Evolutionary conservation across 2,329 filamentous ascomycete genomes (phyloP).

Genomic region (Polytolypa hystricis): DNA sequence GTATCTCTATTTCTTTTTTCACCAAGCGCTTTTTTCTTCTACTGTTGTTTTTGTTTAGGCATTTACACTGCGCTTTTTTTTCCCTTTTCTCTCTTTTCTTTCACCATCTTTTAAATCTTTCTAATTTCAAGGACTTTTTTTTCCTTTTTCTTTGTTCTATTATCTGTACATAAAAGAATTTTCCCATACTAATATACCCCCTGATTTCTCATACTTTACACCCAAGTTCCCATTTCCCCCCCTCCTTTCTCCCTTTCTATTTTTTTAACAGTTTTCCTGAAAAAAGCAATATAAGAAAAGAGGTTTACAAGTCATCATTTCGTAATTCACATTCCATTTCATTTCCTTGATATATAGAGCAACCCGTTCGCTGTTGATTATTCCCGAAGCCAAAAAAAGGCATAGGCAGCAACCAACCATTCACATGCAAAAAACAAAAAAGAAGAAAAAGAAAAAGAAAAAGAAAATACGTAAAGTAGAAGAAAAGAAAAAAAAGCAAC

Average conservation of each 20-base stretch:
- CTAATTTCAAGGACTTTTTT: not conserved
- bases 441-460: not conserved
- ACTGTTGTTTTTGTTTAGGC: conserved; percentile 7
- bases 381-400: no score
- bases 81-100: conserved; percentile 14
- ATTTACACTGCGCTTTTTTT: conserved; percentile 7
- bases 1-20: no score
- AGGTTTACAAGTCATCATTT: no score
- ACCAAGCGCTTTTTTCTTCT: conserved; percentile 5
- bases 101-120: conserved; percentile 8
- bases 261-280: not conserved
- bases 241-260: not conserved
- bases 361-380: not conserved
- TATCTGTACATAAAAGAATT: no score
- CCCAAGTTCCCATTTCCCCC: not conserved
- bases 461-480: not conserved
- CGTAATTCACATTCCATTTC: no score
- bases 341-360: no score
- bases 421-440: no score
- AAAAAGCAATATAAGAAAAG: no score
- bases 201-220: conserved; percentile 1
- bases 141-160: not conserved
- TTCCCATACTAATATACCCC: no score
- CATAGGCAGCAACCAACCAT: no score
- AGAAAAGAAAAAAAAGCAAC: no score